These are phyloP conservation scores for Colletotrichum simmondsii DNA, from an alignment of 2,329 filamentous ascomycete species.

Conservation along the genomic window DNA sequence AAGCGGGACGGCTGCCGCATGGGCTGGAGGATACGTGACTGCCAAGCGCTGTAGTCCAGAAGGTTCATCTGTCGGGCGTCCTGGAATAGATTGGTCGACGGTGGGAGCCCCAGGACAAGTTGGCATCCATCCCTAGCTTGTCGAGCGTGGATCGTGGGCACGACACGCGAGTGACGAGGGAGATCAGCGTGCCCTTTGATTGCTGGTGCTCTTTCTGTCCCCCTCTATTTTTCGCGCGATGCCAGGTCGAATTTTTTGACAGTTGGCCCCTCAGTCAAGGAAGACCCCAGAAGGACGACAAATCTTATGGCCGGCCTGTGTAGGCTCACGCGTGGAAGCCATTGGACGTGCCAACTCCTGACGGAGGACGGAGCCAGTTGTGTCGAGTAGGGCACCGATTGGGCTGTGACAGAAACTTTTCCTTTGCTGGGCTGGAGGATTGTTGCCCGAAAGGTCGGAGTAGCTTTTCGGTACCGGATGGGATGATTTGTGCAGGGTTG, in stretches of 20 bases:
- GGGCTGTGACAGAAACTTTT: slow-evolving; percentile 41
- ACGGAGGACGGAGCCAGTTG: slow-evolving; percentile 26
- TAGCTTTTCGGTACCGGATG: slow-evolving; percentile 40
- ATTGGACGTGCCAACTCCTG: slow-evolving; percentile 32
- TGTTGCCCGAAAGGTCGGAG: slow-evolving; percentile 47
- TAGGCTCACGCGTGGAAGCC: slow-evolving; percentile 19
- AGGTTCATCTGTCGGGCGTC: slow-evolving; percentile 31
- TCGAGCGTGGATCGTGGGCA: slow-evolving; percentile 14
- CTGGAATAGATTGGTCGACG: slow-evolving; percentile 29
- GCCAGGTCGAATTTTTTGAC: slow-evolving; percentile 30
- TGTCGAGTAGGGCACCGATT: slow-evolving; percentile 42
- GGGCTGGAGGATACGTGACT: slow-evolving; percentile 34
- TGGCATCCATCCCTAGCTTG: slow-evolving; percentile 24
- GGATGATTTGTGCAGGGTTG: slow-evolving; percentile 45
- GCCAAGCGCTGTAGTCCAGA: slow-evolving; percentile 32
- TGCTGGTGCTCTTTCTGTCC: slow-evolving; percentile 23
- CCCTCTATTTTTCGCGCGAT: slow-evolving; percentile 32
- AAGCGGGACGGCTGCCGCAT: slow-evolving; percentile 33
- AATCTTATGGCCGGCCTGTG: slow-evolving; percentile 26
- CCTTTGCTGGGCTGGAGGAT: slow-evolving; percentile 35
- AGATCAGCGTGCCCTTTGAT: slow-evolving; percentile 32
- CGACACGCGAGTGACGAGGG: slow-evolving; percentile 17
- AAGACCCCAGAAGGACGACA: slow-evolving; percentile 33
- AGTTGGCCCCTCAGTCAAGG: slow-evolving; percentile 35
- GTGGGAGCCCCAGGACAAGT: slow-evolving; percentile 15